A percentile compares a stretch with the other conserved stretches of the same genome.
phyloP scores from a whole-genome alignment of 352 stramenopile genomes.

The Phytophthora podocarpi region DNA sequence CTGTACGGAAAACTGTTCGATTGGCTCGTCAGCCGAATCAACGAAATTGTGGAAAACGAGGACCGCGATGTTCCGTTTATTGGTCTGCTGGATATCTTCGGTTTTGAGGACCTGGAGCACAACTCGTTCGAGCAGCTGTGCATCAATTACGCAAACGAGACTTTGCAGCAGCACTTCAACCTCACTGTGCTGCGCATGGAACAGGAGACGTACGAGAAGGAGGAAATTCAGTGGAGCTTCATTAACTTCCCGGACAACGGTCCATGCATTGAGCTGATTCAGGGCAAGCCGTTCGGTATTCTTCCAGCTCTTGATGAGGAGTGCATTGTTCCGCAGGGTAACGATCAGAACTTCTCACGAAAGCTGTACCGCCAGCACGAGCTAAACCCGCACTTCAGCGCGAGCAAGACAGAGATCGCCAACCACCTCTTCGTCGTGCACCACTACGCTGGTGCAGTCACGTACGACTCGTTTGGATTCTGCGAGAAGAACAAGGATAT shows the following conservation, averaged over 20 bases:
- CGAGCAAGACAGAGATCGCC: conserved; percentile 76
- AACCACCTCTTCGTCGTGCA: conserved; percentile 85
- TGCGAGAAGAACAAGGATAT: conserved; percentile 97
- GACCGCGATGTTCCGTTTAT: conserved; percentile 66
- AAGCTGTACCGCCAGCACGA: conserved; percentile 83
- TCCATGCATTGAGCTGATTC: conserved; percentile 90
- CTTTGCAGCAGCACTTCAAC: conserved; percentile 94
- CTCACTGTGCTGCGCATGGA: conserved; percentile 87
- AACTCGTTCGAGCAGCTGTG: conserved; percentile 97
- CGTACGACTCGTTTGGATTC: conserved; percentile 94
- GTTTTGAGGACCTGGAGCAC: conserved; percentile 84
- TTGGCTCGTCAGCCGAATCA: conserved; percentile 89
- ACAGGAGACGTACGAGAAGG: conserved; percentile 88
- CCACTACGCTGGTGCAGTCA: conserved; percentile 95
- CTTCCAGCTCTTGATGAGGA: conserved; percentile 90
- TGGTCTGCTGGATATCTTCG: conserved; percentile 88
- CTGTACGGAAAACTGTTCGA: conserved; percentile 96
- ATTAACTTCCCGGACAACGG: conserved; percentile 92
- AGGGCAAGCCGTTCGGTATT: conserved; percentile 83
- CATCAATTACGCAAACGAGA: conserved; percentile 96
- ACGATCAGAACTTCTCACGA: conserved; percentile 85
- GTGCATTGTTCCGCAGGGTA: conserved; percentile 88
- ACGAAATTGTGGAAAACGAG: conserved; percentile 77
- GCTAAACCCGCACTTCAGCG: conserved; percentile 71
- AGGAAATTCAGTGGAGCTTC: conserved; percentile 90